Base-by-base conservation (phyloP, 495 filamentous ascomycete genomes). In the Podospora comata region DNA sequence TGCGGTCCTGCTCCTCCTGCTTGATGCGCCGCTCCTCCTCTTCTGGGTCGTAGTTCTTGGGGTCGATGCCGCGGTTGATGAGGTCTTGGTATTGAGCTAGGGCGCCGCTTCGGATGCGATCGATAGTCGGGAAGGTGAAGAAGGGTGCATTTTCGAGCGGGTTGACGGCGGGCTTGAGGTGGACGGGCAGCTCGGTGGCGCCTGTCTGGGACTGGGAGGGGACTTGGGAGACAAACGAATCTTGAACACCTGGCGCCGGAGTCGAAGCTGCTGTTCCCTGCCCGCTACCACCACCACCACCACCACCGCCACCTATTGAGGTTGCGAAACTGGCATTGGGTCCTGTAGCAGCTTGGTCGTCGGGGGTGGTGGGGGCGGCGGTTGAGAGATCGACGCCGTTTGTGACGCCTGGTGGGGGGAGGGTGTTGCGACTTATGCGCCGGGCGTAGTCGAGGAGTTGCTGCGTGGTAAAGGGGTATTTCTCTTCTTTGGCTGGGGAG, bases 401-500 rank as follows among this genome's bases (percentile, higher is more conserved):
- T 2, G 81, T 73, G n/a, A 84, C 80, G 67, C 82, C 87, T 5
- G 86, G 85, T 1, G 87, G 87, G 1, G 91, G 91, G 9, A 89
- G 80, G 0, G 92, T 93, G 69, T 86, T 91, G 74, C 85, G 87
- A 65, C 85, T 87, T 68, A 94, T 92, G 69, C 85, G 84, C n/a
- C 87, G 85, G 9, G 91, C 92, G 72, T 90, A 93, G 58, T 79
- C 78, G 7, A 94, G 85, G 1, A 94, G 84, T 64, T 93, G 89
- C 59, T 81, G 81, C 65, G 88, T 89, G 15, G 84, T 81, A 63
- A 93, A 85, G 18, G 80, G 69, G 70, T 80, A 75, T 70, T 72
- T 75, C 1, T 74, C 71, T 27, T 74, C 74, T 58, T 71, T 71
- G 27, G 30, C 6, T 32, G 74, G 66, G 2, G 86, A 79, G 71